These are phyloP conservation scores for Pelargonium myrrhifolium DNA, from an alignment of 441 rosid genomes.

Conservation along the genomic window DNA sequence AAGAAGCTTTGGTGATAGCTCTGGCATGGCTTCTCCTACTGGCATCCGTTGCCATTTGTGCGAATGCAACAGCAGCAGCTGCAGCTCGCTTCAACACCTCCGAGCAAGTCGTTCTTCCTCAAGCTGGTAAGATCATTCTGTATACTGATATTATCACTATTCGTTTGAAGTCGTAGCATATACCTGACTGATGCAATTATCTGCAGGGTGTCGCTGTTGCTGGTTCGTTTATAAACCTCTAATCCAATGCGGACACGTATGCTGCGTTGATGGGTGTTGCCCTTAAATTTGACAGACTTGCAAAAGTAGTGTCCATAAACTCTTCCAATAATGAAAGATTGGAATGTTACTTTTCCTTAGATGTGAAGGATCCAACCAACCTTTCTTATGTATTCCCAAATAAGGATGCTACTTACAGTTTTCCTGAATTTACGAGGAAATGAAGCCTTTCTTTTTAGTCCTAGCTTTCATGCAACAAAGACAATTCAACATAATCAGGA, in stretches of 20 bases:
- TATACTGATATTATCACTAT: neutral
- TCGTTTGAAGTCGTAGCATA: neutral
- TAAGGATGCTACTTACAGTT: neutral
- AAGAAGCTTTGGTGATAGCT: constrained; percentile 14
- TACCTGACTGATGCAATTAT: neutral
- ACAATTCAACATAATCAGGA: too few relatives aligned
- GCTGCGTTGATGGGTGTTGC: constrained; percentile 26
- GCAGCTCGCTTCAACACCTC: constrained; percentile 15
- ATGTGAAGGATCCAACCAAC: neutral
- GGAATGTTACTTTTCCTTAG: neutral
- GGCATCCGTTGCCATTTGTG: constrained; percentile 16
- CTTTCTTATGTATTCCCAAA: neutral
- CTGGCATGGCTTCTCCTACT: constrained; percentile 21
- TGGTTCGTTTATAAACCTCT: constrained; percentile 19
- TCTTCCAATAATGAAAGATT: neutral
- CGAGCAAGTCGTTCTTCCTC: constrained; percentile 20
- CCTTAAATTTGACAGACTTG: neutral
- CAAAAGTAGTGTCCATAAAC: too few relatives aligned
- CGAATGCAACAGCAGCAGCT: constrained; percentile 24
- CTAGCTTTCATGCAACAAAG: too few relatives aligned
- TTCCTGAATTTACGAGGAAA: neutral
- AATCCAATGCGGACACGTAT: constrained; percentile 20
- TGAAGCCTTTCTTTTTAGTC: neutral
- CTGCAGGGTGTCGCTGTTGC: constrained; percentile 35
- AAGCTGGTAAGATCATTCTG: constrained; percentile 17